Evolutionary conservation across 2,329 filamentous ascomycete species (phyloP).

Genomic region (Pezicula radicicola): DNA sequence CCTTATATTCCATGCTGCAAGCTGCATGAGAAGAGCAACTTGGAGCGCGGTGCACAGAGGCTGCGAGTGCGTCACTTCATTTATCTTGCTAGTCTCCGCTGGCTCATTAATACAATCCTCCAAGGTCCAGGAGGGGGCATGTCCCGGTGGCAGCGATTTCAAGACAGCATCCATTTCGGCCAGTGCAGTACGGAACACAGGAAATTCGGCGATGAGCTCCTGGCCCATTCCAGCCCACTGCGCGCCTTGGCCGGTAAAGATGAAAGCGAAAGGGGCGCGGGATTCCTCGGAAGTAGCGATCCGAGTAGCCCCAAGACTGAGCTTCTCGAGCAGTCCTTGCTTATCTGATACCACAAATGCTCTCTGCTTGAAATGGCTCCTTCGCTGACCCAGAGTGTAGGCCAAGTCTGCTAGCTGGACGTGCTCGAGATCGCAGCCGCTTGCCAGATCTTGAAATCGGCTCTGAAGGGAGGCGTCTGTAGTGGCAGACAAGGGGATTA

Average conservation of each 20-base stretch:
- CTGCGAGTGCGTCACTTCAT: constrained; percentile 21
- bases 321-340: background rate
- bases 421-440: background rate
- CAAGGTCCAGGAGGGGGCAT: background rate
- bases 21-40: constrained; percentile 37
- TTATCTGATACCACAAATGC: background rate
- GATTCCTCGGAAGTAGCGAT: background rate
- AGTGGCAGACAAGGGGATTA: background rate
- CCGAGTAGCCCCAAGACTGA: background rate
- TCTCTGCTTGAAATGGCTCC: background rate
- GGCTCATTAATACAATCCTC: background rate
- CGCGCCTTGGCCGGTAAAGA: constrained; percentile 12
- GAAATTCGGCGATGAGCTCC: constrained; percentile 1
- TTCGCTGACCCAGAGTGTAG: constrained; percentile 6
- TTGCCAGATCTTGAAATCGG: background rate
- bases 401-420: constrained; percentile 3
- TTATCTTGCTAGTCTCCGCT: background rate
- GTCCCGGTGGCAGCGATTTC: background rate
- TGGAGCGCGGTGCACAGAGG: constrained; percentile 43
- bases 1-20: constrained; percentile 36
- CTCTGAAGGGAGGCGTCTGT: too few species aligned
- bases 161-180: background rate
- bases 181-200: background rate
- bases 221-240: constrained; percentile 7
- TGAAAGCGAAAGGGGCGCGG: background rate